These are phyloP conservation scores for Arthrobotrys megalospora DNA, from an alignment of 2,329 filamentous ascomycete species.

Conservation along the genomic window DNA sequence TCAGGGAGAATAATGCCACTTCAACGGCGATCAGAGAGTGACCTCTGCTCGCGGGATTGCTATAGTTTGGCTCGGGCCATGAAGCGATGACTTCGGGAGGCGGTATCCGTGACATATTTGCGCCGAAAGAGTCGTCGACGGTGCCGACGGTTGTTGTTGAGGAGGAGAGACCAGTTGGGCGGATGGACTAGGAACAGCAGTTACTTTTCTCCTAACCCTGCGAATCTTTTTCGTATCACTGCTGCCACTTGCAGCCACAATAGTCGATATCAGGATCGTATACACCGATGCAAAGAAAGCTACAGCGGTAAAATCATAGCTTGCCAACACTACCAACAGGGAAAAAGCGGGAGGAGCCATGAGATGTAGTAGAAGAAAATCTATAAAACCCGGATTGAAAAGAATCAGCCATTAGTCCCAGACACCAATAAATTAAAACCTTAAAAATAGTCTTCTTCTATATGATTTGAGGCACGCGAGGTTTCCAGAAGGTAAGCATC, in stretches of 20 bases:
- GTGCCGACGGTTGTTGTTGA: background rate
- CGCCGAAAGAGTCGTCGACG: constrained; percentile 15
- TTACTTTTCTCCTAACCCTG: constrained; percentile 27
- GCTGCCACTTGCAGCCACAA: constrained; percentile 48
- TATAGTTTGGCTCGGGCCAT: constrained; percentile 71
- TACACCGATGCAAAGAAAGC: constrained; percentile 60
- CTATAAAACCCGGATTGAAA: constrained; percentile 28
- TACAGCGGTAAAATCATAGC: constrained; percentile 59
- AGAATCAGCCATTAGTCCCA: constrained; percentile 12
- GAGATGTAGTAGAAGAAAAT: constrained; percentile 42
- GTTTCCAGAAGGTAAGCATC: constrained; percentile 36
- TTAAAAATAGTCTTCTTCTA: constrained; percentile 24
- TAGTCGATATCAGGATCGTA: constrained; percentile 59
- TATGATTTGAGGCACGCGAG: constrained; percentile 3
- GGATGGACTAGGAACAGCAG: constrained; percentile 30
- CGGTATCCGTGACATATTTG: constrained; percentile 64
- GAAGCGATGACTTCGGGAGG: constrained; percentile 68
- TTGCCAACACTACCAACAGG: constrained; percentile 56
- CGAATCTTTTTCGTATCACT: constrained; percentile 32
- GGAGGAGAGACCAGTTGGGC: background rate
- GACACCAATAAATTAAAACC: constrained; percentile 21
- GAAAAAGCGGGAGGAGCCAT: constrained; percentile 60
- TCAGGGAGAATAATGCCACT: constrained; percentile 67
- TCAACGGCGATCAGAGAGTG: constrained; percentile 69
- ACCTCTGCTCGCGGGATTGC: constrained; percentile 69